Base-by-base conservation (phyloP, 2,329 filamentous ascomycete genomes). In the Diplodia seriata region DNA sequence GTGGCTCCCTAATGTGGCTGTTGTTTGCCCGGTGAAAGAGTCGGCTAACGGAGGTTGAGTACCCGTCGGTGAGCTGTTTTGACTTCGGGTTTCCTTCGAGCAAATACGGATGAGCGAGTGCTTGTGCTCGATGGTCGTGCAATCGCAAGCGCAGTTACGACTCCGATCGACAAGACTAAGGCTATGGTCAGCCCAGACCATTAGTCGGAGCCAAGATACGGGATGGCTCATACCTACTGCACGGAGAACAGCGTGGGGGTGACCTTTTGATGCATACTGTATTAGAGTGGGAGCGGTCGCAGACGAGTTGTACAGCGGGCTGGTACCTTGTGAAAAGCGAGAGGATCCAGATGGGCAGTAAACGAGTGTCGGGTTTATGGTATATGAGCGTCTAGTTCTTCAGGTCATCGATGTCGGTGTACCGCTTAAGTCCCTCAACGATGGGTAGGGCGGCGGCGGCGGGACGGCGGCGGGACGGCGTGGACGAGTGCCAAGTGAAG, bases 121-220 rank as follows among this genome's bases (percentile, higher is more conserved):
- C 33, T 63, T 50, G 31, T 51, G 47, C 6, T 12, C 14, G 2
- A 38, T 14, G 47, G 18, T 26, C 11, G n/a, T n/a, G 47, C 40
- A 63, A 49, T 51, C 59, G 31, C 59, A 63, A 12, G 7, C n/a
- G 47, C 47, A 51, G 47, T 63, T 14, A 6, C 43, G 29, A 26
- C 31, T 63, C 14, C 59, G 47, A n/a, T 63, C 59, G 50, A 51
- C 36, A 51, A 63, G 47, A 63, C 59, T 63, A 20, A 63, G 59
- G 15, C 59, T 63, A 38, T 5, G 12, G 59, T 63, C 59, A 63
- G 47, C 59, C 31, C 59, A 51, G 20, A 12, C 8, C 31, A 49
- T 63, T 20, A 63, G 59, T 51, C n/a, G 31, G 33, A 38, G 29
- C 33, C 47, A 26, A 23, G 47, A 11, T 12, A 11, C 18, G 6